A percentile compares a stretch with the other conserved stretches of the same genome.
Evolutionary conservation across 306 rosid genomes (phyloP).

Genomic region (Lagenaria siceraria): DNA sequence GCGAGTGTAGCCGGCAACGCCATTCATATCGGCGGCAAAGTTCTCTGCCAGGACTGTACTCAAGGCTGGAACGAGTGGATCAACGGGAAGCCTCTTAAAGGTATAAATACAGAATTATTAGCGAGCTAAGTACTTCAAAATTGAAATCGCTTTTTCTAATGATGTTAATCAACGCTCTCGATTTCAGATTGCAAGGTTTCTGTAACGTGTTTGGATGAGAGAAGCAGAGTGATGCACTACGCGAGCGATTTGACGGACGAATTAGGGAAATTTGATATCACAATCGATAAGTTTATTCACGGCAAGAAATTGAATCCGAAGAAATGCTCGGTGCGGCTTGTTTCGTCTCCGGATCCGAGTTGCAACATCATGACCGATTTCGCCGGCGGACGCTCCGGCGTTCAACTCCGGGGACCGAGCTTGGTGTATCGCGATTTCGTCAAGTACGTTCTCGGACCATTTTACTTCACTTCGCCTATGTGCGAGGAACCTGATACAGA

Average conservation of each 20-base stretch:
- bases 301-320: conserved; percentile 40
- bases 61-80: conserved; percentile 66
- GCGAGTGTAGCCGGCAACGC: conserved; percentile 10
- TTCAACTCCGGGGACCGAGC: conserved; percentile 31
- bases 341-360: conserved; percentile 55
- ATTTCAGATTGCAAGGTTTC: conserved; percentile 51
- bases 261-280: conserved; percentile 41
- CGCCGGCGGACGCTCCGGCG: conserved; percentile 48
- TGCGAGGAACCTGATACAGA: conserved; percentile 46
- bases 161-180: background rate
- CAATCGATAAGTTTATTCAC: conserved; percentile 11
- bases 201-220: conserved; percentile 55
- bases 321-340: conserved; percentile 45
- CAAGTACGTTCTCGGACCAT: conserved; percentile 30
- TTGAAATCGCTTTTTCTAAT: background rate
- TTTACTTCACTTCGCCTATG: conserved; percentile 59
- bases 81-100: conserved; percentile 51
- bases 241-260: conserved; percentile 63
- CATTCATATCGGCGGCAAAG: conserved; percentile 53
- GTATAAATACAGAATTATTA: conserved; percentile 13
- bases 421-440: conserved; percentile 30
- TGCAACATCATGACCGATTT: conserved; percentile 61
- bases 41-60: conserved; percentile 77
- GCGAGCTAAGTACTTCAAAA: background rate
- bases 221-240: conserved; percentile 42